These are phyloP conservation scores for Carex sylvatica DNA, from an alignment of 202 grass and related monocot species.

Conservation along the genomic window DNA sequence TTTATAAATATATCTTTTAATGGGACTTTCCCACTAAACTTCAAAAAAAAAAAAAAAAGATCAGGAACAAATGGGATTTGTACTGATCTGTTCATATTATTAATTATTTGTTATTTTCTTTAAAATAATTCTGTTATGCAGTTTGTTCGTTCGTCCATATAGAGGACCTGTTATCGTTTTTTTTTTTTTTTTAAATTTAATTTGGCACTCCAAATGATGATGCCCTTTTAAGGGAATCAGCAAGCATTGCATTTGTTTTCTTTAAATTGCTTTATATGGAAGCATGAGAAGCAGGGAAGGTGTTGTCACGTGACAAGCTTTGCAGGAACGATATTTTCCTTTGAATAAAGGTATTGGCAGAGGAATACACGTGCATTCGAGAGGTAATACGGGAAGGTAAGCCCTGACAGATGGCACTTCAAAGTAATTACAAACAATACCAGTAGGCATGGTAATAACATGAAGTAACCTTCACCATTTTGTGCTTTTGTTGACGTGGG, in stretches of 20 bases:
- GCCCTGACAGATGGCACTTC: not conserved
- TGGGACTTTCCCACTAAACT: too few species aligned
- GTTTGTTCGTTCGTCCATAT: not conserved
- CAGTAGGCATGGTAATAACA: too few species aligned
- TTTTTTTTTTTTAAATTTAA: not conserved
- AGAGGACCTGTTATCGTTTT: not conserved
- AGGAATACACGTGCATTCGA: not conserved
- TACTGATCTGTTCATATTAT: not conserved
- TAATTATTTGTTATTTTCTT: not conserved
- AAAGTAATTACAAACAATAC: too few species aligned
- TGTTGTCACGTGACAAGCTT: not conserved
- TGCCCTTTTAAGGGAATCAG: not conserved
- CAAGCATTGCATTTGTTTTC: not conserved
- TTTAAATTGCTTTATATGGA: not conserved
- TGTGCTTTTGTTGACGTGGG: not conserved
- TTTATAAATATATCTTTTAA: too few species aligned
- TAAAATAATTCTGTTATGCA: not conserved
- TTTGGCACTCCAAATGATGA: not conserved
- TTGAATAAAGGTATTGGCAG: not conserved
- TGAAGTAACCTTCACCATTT: slow-evolving; percentile 1
- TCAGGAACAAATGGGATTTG: not conserved
- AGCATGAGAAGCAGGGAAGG: not conserved
- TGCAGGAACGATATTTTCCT: not conserved
- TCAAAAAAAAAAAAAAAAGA: too few species aligned
- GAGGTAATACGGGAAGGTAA: not conserved